Evolutionary conservation across 345 rosid species (phyloP).

Genomic region (Draba incana): DNA sequence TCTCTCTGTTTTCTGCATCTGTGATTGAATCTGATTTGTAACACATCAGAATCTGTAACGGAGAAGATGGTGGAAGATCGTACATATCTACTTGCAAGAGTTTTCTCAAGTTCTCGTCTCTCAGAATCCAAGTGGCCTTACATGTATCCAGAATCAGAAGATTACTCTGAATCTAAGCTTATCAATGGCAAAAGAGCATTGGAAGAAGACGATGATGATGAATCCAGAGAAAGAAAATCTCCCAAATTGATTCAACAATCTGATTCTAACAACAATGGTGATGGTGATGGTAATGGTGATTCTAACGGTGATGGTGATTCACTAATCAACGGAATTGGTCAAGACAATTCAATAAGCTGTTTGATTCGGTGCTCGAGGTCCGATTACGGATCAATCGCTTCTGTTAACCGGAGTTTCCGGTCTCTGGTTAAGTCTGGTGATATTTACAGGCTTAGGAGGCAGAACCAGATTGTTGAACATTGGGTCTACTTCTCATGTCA

Average conservation of each 20-base stretch:
- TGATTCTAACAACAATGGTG: constrained; percentile 28
- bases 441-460: constrained; percentile 52
- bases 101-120: constrained; percentile 70
- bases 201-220: constrained; percentile 31
- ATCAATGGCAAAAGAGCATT: constrained; percentile 53
- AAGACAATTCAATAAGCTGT: constrained; percentile 68
- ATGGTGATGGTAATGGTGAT: constrained; percentile 38
- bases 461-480: constrained; percentile 51
- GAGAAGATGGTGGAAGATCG: constrained; percentile 76
- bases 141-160: constrained; percentile 46
- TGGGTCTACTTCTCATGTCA: constrained; percentile 88
- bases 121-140: constrained; percentile 60
- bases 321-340: constrained; percentile 66
- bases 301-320: constrained; percentile 43
- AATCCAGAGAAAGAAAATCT: constrained; percentile 37
- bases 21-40: constrained; percentile 12
- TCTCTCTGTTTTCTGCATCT: not conserved
- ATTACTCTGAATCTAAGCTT: constrained; percentile 36
- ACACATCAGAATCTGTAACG: constrained; percentile 16
- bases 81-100: constrained; percentile 53
- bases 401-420: constrained; percentile 52
- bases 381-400: constrained; percentile 48
- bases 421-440: constrained; percentile 54
- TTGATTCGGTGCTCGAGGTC: constrained; percentile 65
- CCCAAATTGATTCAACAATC: constrained; percentile 32